Percentiles rank a stretch among this genome's conserved stretches.
Evolutionary conservation across 169 alveolate species (phyloP).

Genomic region (Eimeria tenella): DNA sequence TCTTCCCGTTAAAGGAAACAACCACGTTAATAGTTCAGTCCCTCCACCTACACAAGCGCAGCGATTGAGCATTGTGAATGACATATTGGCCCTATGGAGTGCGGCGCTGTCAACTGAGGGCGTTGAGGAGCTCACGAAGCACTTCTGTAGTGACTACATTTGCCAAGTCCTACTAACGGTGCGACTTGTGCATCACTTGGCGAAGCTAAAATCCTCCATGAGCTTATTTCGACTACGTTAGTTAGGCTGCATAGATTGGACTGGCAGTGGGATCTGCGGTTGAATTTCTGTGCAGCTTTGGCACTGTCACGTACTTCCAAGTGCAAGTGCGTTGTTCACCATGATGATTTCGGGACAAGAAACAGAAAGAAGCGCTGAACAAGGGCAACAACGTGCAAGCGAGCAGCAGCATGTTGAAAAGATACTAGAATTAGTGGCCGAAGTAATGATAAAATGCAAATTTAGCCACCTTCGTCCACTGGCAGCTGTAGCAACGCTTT

Average conservation of each 20-base stretch:
- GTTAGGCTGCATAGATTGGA: background rate
- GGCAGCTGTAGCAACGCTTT: constrained; percentile 22
- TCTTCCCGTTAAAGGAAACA: background rate
- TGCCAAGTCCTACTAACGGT: constrained; percentile 14
- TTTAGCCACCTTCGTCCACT: constrained; percentile 2
- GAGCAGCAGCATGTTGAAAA: background rate
- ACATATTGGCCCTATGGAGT: background rate
- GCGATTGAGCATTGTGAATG: background rate
- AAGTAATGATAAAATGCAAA: constrained; percentile 14
- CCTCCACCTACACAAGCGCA: background rate
- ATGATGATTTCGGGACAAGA: background rate
- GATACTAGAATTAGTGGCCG: constrained; percentile 8
- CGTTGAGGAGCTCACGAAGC: constrained; percentile 9
- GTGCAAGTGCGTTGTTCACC: background rate
- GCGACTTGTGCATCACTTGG: background rate
- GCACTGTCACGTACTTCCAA: constrained; percentile 41
- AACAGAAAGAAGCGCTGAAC: background rate
- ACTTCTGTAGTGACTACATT: background rate
- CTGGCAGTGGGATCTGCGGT: background rate
- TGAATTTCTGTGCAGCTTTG: constrained; percentile 11
- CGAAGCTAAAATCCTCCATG: no score
- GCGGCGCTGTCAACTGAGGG: constrained; percentile 2
- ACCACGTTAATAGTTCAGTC: background rate
- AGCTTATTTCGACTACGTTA: no score
- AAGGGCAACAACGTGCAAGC: background rate